A percentile compares a stretch with the other conserved stretches of the same genome.
Conservation (phyloP, 257 asterid species). For the Gentiana dahurica region DNA sequence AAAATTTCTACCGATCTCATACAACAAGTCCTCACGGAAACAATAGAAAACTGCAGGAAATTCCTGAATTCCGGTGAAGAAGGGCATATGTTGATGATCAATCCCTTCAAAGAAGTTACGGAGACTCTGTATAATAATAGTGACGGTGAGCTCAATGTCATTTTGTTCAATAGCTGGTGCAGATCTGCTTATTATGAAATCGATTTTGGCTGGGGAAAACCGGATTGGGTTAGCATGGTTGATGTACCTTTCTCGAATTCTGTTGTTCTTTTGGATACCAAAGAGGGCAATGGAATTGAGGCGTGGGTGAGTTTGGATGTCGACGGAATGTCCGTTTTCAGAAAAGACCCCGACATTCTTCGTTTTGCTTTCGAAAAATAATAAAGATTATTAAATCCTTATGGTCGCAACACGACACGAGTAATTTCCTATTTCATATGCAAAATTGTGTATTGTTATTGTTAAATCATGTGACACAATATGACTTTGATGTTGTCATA, state of each 20-base stretch:
- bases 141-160: not conserved
- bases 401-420: too few species aligned
- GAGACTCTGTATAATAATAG: constrained; percentile 2
- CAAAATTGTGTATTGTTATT: too few species aligned
- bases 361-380: too few species aligned
- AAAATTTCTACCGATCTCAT: not conserved
- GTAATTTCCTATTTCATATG: too few species aligned
- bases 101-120: not conserved
- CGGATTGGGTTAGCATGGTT: constrained; percentile 5
- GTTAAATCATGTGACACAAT: too few species aligned
- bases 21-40: not conserved
- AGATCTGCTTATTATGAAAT: not conserved
- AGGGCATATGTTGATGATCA: not conserved
- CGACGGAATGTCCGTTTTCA: too few species aligned
- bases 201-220: constrained; percentile 18
- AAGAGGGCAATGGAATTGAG: constrained; percentile 7
- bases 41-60: not conserved
- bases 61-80: not conserved
- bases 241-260: not conserved
- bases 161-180: not conserved
- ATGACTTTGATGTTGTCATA: too few species aligned
- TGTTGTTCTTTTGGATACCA: constrained; percentile 2
- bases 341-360: too few species aligned
- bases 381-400: too few species aligned
- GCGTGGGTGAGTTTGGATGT: constrained; percentile 4